Evolutionary conservation across 2,329 filamentous ascomycete species (phyloP).

Genomic region (Fusarium gaditjirri): DNA sequence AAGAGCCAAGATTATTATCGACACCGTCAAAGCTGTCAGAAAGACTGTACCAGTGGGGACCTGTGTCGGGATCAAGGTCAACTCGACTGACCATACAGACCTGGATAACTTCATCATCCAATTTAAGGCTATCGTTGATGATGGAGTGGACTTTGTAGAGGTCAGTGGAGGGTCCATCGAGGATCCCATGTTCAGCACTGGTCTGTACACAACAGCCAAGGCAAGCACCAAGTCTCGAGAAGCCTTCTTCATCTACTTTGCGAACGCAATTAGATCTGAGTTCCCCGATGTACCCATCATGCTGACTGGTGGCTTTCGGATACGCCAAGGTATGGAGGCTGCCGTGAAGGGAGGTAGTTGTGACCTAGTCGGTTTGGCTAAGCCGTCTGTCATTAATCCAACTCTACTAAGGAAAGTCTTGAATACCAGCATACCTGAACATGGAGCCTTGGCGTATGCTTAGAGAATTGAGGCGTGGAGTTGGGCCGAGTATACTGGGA

Average conservation of each 20-base stretch:
- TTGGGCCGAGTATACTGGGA: not conserved
- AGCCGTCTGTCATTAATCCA: not conserved
- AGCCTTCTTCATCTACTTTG: constrained; percentile 6
- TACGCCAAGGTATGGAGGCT: not conserved
- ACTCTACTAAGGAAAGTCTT: not conserved
- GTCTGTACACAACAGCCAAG: not conserved
- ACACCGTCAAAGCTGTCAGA: not conserved
- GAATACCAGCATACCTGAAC: not conserved
- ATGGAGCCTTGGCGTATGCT: not conserved
- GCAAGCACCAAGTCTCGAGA: not conserved
- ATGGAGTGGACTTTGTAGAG: not conserved
- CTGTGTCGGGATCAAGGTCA: not conserved
- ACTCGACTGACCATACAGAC: not conserved
- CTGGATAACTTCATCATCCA: not conserved
- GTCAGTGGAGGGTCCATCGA: constrained; percentile 6
- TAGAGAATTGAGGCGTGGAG: not conserved
- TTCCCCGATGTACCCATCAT: not conserved
- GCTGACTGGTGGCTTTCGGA: not conserved
- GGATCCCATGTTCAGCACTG: not conserved
- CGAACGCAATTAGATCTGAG: not conserved
- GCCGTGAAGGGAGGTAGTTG: not conserved
- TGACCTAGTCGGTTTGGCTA: not conserved
- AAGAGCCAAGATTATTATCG: not conserved
- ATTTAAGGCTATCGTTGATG: not conserved
- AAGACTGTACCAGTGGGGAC: not conserved